Conservation (phyloP, 2,329 filamentous ascomycete species). For the Beauveria sp. region DNA sequence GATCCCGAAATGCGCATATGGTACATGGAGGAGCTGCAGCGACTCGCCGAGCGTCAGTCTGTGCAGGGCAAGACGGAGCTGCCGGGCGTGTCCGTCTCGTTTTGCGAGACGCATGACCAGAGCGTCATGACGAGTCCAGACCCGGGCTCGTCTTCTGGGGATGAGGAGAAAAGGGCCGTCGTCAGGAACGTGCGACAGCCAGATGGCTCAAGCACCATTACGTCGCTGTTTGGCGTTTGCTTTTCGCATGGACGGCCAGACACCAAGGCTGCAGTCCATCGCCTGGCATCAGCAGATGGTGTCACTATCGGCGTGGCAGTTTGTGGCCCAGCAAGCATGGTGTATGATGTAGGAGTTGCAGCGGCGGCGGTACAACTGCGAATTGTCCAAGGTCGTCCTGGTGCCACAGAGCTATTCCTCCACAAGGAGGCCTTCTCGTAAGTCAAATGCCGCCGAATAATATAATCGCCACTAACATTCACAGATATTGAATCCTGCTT, state of each 20-base stretch:
- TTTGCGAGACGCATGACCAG: constrained; percentile 9
- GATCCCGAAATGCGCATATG: constrained; percentile 20
- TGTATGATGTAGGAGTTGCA: constrained; percentile 15
- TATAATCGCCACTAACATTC: background rate
- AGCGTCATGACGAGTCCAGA: background rate
- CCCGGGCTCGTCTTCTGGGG: background rate
- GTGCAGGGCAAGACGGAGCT: constrained; percentile 1
- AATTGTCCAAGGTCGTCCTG: constrained; percentile 11
- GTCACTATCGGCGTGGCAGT: constrained; percentile 17
- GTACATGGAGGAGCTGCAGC: constrained; percentile 19
- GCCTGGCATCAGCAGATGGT: background rate
- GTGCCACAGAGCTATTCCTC: constrained; percentile 18
- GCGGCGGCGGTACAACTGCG: constrained; percentile 17
- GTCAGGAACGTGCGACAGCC: background rate
- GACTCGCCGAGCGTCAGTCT: constrained; percentile 9
- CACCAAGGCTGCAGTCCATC: constrained; percentile 4
- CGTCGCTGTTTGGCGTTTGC: constrained; percentile 6
- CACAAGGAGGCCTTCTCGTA: constrained; percentile 20
- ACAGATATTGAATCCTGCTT: background rate
- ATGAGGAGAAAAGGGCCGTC: background rate
- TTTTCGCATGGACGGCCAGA: constrained; percentile 17
- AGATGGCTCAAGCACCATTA: background rate
- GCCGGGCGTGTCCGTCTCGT: constrained; percentile 8
- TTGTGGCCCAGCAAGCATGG: constrained; percentile 19
- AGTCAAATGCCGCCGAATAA: background rate